A percentile compares a stretch with the other conserved stretches of the same genome.
phyloP scores from a whole-genome alignment of 163 green algal genomes.

The Chlamydomonas reinhardtii region DNA sequence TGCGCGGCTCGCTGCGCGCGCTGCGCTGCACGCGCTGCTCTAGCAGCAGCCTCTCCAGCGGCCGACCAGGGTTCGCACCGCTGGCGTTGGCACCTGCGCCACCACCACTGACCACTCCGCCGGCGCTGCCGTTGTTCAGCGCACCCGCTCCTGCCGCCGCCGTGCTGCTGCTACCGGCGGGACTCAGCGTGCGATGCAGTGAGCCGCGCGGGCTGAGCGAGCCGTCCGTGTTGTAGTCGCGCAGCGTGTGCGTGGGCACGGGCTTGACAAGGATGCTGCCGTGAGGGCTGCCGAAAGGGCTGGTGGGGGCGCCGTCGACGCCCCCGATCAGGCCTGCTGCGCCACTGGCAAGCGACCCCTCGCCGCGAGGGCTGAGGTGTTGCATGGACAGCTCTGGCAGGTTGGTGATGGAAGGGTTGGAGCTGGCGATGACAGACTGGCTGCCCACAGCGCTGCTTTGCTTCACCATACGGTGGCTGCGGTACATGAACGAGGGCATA shows the following conservation, averaged over 20 bases:
- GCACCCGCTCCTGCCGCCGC: not conserved
- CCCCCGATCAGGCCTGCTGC: too few relatives aligned
- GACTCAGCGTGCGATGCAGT: not conserved
- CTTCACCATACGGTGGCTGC: not conserved
- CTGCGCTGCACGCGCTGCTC: conserved; percentile 41
- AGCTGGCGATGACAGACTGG: conserved; percentile 4
- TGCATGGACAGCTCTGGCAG: not conserved
- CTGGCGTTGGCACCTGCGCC: not conserved
- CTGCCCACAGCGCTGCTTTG: not conserved
- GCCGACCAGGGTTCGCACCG: not conserved
- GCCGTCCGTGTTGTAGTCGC: not conserved
- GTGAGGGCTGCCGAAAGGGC: conserved; percentile 14
- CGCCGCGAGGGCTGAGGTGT: not conserved
- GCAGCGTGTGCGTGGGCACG: not conserved
- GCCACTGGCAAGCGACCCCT: not conserved
- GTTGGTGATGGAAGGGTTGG: conserved; percentile 35
- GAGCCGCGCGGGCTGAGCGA: conserved; percentile 5
- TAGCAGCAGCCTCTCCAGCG: conserved; percentile 34
- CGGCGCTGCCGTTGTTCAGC: not conserved
- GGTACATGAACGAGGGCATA: not conserved
- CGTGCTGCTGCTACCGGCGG: not conserved
- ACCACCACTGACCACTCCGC: not conserved
- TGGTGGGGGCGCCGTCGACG: not conserved
- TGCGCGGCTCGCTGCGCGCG: conserved; percentile 44
- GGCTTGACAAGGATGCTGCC: not conserved